Evolutionary conservation across 1,139 yeast genomes (phyloP), one percentile per base, ranked within the genome.

Genomic region (Arxiozyma bovina): DNA sequence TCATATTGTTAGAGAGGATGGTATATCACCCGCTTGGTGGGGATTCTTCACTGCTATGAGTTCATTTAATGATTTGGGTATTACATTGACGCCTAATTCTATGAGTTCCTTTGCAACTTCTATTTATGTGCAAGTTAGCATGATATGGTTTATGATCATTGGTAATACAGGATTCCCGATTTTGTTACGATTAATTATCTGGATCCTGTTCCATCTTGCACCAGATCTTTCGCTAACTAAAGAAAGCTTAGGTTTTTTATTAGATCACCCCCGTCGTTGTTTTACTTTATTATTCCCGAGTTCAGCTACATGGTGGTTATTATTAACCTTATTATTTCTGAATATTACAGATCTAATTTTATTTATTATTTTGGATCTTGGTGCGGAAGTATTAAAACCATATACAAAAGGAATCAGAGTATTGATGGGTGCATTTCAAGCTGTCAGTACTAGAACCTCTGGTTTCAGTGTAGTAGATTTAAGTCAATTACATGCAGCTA

Each of bases 181-280:
- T 3, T 69, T 87, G 48, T 73, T 93, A 52, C 76, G 98, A 59
- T 81, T 86, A 62, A 75, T 87, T 47, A 86, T 93, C 52, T 91
- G 98, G 97, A 57, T 84, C 0, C 63, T 86, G 70, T 84, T 81
- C 72, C 85, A 83, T 60, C 51, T 83, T 22, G 77, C 96, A 0
- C 85, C 79, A 43, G 88, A 85, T 1, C 69, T 83, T 44, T 83
- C 91, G 42, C 74, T 78, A 69, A 75, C 74, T 58, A 79, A 79
- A 57, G 98, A 93, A 66, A 86, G 95, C 9, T 73, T 91, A 25
- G 94, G 90, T 1, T 93, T 94, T 63, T 71, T 93, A 54, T 75
- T 93, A 51, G 98, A 91, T 62, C 99, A 93, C 67, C 99, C 99
- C 1, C 83, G 99, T 64, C 86, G 99, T 65, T 93, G 99, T 68